These are phyloP conservation scores for Hemisphaericaspora lyxosophila DNA, from an alignment of 1,139 yeast genomes.

Conservation along the genomic window DNA sequence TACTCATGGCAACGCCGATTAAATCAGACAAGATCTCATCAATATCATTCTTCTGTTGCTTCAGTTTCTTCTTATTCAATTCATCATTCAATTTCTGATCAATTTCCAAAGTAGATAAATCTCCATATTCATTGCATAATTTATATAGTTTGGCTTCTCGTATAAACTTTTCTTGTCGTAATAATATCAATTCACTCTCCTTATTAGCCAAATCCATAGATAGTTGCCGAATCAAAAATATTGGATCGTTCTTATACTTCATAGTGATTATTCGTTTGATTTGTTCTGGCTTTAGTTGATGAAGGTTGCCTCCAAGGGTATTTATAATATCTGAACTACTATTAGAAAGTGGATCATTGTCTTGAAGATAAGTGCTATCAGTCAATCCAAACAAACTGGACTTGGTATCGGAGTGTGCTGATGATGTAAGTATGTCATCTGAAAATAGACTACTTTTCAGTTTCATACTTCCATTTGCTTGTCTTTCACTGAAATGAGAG, in stretches of 20 bases:
- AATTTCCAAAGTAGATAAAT: slow-evolving; percentile 42
- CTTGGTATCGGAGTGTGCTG: not conserved
- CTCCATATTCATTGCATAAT: slow-evolving; percentile 45
- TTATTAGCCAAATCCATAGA: slow-evolving; percentile 50
- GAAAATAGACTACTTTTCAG: slow-evolving; percentile 4
- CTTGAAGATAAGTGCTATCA: too few species aligned
- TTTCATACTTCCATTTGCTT: not conserved
- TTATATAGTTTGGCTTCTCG: slow-evolving; percentile 45
- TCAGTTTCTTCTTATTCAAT: not conserved
- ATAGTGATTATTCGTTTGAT: slow-evolving; percentile 30
- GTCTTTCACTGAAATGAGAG: too few species aligned
- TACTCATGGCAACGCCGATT: slow-evolving; percentile 7
- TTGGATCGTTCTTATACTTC: slow-evolving; percentile 39
- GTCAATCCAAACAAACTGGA: slow-evolving; percentile 1
- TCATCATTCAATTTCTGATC: slow-evolving; percentile 25
- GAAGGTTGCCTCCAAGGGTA: slow-evolving; percentile 19
- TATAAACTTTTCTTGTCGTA: slow-evolving; percentile 40
- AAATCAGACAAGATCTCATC: slow-evolving; percentile 7
- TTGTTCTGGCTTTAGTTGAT: slow-evolving; percentile 32
- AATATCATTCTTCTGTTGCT: not conserved
- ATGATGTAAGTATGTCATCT: not conserved
- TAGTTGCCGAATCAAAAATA: slow-evolving; percentile 45
- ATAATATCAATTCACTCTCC: slow-evolving; percentile 45
- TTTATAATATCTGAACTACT: not conserved
- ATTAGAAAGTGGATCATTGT: not conserved